Evolutionary conservation across 352 stramenopile genomes (phyloP), one percentile per base, ranked within the genome.

Genomic region (Globisporangium camurandrum): DNA sequence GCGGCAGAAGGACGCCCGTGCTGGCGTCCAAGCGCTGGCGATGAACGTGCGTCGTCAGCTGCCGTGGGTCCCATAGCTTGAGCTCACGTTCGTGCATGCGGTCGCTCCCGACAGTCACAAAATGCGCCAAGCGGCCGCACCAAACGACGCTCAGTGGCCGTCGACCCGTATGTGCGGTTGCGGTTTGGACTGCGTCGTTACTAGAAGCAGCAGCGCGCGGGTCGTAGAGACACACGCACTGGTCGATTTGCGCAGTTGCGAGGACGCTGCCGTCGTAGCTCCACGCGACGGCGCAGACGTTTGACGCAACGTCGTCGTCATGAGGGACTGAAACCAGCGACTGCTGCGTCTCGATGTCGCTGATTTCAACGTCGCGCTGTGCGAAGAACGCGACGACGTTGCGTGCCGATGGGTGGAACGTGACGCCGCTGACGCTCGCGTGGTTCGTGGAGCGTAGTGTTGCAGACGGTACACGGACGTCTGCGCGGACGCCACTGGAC

Each of bases 41-140:
- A 46, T 75, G 67, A 40, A 89, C 44, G 8, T 70, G 62, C 31
- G 70, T 74, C 19, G 54, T 33, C 8, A 85, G 46, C 33, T 76
- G 63, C n/a, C 79, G 69, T 23, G 64, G 54, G 19, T 93, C 82
- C 82, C 78, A 93, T 6, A 93, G 56, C 57, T 88, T 88, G 11
- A 93, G 52, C 46, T 93, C 82, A 3, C 76, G 55, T 45, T 89
- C 79, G 43, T 87, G 78, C 66, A 86, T 73, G 9, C 49, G 53
- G 46, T 84, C 73, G 45, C 68, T 81, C 12, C 82, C 79, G 11
- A 66, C 69, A 3, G 78, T 87, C 23, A 86, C 26, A 46, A 88
- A 80, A 30, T 74, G 61, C 24, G 75, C 66, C 16, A 57, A 64
- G 4, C 64, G 62, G 26, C 71, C 73, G 50, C 72, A 83, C 78